Evolutionary conservation across 1,139 yeast species (phyloP).

Genomic region (Chernovozyma aurita): DNA sequence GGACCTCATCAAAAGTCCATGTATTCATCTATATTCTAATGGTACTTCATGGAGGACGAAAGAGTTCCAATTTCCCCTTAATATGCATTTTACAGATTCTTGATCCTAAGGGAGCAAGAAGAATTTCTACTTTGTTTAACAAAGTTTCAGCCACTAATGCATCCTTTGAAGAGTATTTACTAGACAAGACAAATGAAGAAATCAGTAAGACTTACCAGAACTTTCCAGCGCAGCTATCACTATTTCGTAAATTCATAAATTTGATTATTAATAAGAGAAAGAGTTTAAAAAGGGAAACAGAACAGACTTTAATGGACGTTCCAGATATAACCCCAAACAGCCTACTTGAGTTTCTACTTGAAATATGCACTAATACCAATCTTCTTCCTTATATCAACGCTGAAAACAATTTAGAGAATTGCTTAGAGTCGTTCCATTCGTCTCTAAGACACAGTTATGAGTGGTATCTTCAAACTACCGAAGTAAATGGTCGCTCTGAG

Average conservation of each 20-base stretch:
- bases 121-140: slow-evolving; percentile 27
- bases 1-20: slow-evolving; percentile 51
- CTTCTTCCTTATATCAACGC: slow-evolving; percentile 2
- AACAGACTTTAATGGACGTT: neutral
- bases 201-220: neutral
- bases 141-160: slow-evolving; percentile 1
- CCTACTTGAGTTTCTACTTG: slow-evolving; percentile 2
- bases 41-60: slow-evolving; percentile 25
- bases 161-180: slow-evolving; percentile 9
- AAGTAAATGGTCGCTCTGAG: slow-evolving; percentile 10
- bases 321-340: slow-evolving; percentile 3
- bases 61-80: slow-evolving; percentile 32
- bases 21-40: slow-evolving; percentile 48
- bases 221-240: neutral
- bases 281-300: neutral
- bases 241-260: slow-evolving; percentile 9
- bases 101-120: slow-evolving; percentile 24
- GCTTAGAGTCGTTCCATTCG: slow-evolving; percentile 22
- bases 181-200: slow-evolving; percentile 1
- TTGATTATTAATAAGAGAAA: slow-evolving; percentile 12
- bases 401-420: slow-evolving; percentile 11
- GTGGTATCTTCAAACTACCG: slow-evolving; percentile 10
- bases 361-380: slow-evolving; percentile 1
- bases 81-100: slow-evolving; percentile 23
- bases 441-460: slow-evolving; percentile 21